Base-by-base conservation (phyloP, 2,329 filamentous ascomycete genomes). In the Myriangium duriaei region DNA sequence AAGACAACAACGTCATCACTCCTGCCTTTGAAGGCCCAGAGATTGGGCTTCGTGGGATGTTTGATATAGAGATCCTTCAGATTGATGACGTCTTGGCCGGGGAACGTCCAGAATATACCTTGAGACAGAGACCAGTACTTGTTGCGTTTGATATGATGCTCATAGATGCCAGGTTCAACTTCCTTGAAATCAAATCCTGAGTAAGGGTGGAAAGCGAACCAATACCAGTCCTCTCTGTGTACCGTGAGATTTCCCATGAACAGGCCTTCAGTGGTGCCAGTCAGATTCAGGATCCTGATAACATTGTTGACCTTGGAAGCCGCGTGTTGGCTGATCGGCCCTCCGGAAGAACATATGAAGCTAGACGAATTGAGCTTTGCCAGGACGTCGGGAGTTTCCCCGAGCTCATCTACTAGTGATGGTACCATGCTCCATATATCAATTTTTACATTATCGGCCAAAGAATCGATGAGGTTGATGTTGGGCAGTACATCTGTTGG, bases 141-240 rank as follows among this genome's bases (percentile, higher is more conserved):
- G 5, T 57, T 49, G n/a, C n/a, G n/a, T 39, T 52, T 45, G 11
- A 63, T 48, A 40, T 54, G 56, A 29, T 59, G 52, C 42, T 64
- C 60, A 33, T 55, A 57, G 1, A 54, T 44, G 26, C 47, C 46
- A 17, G 52, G 49, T 4, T 35, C 42, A 12, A 28, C 34, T 4
- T 39, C 42, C 32, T 43, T 33, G 30, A 47, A 39, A 13, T 42
- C 24, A 24, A 29, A 38, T 17, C 37, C 41, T 12, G 35, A 48
- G 32, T 33, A 41, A 30, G 35, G 47, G 11, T 37, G 44, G 44
- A 45, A 51, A 15, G 49, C 47, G 21, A 48, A 50, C 34, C 40
- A 45, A 2, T 41, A 31, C 45, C 41, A 47, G 11, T 47, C 39
- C 13, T 30, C 30, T n/a, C n/a, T n/a, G n/a, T n/a, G n/a, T n/a